These are phyloP conservation scores for Fraxinus nigra DNA, from an alignment of 305 asterid genomes.

Conservation along the genomic window DNA sequence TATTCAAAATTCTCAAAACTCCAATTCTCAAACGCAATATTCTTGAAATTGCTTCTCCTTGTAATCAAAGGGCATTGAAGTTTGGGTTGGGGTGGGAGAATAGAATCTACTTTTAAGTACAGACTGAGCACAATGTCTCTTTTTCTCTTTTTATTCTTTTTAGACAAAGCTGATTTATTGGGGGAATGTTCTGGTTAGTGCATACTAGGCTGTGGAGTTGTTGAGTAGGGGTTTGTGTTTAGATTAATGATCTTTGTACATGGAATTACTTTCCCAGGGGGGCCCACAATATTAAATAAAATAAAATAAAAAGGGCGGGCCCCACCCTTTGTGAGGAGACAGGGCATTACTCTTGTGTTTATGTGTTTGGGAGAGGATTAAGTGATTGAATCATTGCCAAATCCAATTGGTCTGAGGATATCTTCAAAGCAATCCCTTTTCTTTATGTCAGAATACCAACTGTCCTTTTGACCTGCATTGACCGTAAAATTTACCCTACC, in stretches of 20 bases:
- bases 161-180: slow-evolving; percentile 34
- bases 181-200: slow-evolving; percentile 39
- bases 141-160: slow-evolving; percentile 15
- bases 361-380: background rate
- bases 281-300: too few species aligned
- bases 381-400: slow-evolving; percentile 11
- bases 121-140: slow-evolving; percentile 31
- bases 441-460: slow-evolving; percentile 33
- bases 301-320: too few species aligned
- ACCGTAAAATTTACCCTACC: slow-evolving; percentile 30
- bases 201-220: slow-evolving; percentile 19
- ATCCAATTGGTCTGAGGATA: slow-evolving; percentile 37
- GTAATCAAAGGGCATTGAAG: background rate
- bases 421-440: slow-evolving; percentile 29
- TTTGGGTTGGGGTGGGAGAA: slow-evolving; percentile 10
- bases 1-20: too few species aligned
- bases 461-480: slow-evolving; percentile 41
- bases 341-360: background rate
- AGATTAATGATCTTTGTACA: too few species aligned
- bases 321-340: too few species aligned
- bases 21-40: background rate
- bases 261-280: too few species aligned
- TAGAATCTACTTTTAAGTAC: slow-evolving; percentile 36
- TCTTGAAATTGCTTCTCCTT: background rate
- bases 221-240: background rate